These are phyloP conservation scores for Pyrus pyrifolia DNA, from an alignment of 306 rosid species.

Conservation along the genomic window DNA sequence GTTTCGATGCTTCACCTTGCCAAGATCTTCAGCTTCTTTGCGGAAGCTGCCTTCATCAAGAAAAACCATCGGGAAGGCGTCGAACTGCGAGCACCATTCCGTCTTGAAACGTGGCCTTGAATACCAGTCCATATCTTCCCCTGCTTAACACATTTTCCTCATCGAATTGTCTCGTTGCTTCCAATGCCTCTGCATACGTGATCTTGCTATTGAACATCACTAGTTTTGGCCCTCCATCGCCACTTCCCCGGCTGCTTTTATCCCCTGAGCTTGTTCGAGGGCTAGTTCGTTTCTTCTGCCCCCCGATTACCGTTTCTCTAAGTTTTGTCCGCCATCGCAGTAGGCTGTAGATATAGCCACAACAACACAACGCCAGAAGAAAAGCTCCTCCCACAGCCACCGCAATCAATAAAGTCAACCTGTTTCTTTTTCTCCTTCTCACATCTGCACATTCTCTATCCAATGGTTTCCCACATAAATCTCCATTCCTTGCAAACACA, in stretches of 20 bases:
- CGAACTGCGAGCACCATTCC: conserved; percentile 77
- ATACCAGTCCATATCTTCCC: conserved; percentile 63
- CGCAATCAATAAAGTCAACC: conserved; percentile 38
- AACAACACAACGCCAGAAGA: conserved; percentile 53
- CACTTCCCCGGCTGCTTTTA: conserved; percentile 47
- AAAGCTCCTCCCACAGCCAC: conserved; percentile 50
- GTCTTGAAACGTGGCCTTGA: conserved; percentile 67
- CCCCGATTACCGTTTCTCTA: conserved; percentile 48
- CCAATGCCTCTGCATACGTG: conserved; percentile 67
- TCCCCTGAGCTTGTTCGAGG: conserved; percentile 47
- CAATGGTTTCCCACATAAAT: conserved; percentile 65
- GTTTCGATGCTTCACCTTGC: conserved; percentile 71
- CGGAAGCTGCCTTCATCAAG: conserved; percentile 49
- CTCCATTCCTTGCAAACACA: conserved; percentile 41
- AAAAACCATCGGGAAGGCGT: conserved; percentile 51
- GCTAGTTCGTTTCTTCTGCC: conserved; percentile 65
- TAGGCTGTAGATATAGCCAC: conserved; percentile 68
- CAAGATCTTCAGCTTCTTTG: conserved; percentile 65
- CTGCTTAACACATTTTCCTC: conserved; percentile 79
- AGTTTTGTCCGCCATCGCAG: conserved; percentile 68
- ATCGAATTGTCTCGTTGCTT: conserved; percentile 81
- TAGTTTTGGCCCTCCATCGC: conserved; percentile 75
- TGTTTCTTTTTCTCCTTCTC: conserved; percentile 48
- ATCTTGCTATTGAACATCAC: conserved; percentile 74
- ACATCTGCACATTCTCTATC: conserved; percentile 45